Base-by-base conservation (phyloP, 23 red algal genomes). In the Cyanidium caldarium region DNA sequence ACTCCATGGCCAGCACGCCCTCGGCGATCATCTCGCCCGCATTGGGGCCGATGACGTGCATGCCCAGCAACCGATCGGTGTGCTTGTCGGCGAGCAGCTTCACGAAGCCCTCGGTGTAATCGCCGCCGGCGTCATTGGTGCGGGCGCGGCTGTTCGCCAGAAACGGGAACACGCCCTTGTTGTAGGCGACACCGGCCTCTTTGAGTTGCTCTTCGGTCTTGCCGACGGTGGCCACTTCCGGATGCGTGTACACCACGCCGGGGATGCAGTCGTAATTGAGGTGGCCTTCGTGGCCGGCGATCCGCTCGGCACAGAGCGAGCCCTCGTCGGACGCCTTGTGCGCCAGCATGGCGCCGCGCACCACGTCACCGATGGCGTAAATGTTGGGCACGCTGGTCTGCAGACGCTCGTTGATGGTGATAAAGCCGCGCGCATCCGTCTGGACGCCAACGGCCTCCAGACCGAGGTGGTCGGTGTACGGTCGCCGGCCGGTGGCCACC, bases 291-390 rank as follows among this genome's bases (percentile, higher is more conserved):
- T 72, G 77, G 23, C 92, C 92, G 12, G 92, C 92, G 44, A 98
- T 98, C 25, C 80, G 84, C 72, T 98, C 92, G 14, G 84, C 92
- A 23, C 66, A 65, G 37, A 86, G 77, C 15, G 82, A 38, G 58
- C 92, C 92, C 41, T 98, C 92, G 45, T 98, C 92, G 46, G 88
- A 84, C 35, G 92, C 92, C 40, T 98, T 98, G 68, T 98, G 92
- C 30, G 92, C 92, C 38, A 98, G 72, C 92, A 98, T 98, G 13
- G 92, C 83, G 2, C 92, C 92, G 34, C 78, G 73, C 56, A 98
- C 77, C 30, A 98, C 70, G 68, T 98, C 92, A 17, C 92, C 92
- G 82, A 98, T 98, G 3, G 92, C 92, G 77, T 88, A 98, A 10
- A 98, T 73, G 58, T 73, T 82, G 17, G 85, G 82, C 19, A 86